Evolutionary conservation across 345 rosid genomes (phyloP).

Genomic region (Brassica napus): DNA sequence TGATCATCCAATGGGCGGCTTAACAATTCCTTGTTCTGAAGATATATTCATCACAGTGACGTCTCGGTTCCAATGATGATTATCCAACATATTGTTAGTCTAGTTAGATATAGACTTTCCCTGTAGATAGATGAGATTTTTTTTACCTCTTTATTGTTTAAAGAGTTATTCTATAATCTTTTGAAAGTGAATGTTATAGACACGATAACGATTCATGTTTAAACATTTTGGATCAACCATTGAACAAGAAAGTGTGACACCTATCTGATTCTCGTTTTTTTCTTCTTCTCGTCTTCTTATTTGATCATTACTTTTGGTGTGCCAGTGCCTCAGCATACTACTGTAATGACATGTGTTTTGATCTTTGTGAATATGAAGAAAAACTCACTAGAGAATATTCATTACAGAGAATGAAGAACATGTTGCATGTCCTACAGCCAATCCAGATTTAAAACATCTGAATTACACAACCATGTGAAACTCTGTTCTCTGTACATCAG

Average conservation of each 20-base stretch:
- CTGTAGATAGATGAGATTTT: neutral
- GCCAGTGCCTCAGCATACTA: neutral
- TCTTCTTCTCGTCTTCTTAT: neutral
- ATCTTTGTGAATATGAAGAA: neutral
- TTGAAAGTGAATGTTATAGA: neutral
- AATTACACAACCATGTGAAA: neutral
- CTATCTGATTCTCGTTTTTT: neutral
- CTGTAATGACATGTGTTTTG: neutral
- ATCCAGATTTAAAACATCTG: neutral
- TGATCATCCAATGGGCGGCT: neutral
- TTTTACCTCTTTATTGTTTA: neutral
- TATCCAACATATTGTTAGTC: neutral
- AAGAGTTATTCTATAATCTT: neutral
- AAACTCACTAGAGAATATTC: neutral
- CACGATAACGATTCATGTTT: neutral
- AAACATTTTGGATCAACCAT: neutral
- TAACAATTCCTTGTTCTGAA: neutral
- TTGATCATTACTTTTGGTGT: neutral
- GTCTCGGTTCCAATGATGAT: neutral
- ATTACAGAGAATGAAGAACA: neutral
- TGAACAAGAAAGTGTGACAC: neutral
- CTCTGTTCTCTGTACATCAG: conserved; percentile 6
- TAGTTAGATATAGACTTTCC: neutral
- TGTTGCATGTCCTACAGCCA: neutral
- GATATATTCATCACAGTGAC: neutral